Base-by-base conservation (phyloP, 495 filamentous ascomycete species). In the Aspergillus leporis region DNA sequence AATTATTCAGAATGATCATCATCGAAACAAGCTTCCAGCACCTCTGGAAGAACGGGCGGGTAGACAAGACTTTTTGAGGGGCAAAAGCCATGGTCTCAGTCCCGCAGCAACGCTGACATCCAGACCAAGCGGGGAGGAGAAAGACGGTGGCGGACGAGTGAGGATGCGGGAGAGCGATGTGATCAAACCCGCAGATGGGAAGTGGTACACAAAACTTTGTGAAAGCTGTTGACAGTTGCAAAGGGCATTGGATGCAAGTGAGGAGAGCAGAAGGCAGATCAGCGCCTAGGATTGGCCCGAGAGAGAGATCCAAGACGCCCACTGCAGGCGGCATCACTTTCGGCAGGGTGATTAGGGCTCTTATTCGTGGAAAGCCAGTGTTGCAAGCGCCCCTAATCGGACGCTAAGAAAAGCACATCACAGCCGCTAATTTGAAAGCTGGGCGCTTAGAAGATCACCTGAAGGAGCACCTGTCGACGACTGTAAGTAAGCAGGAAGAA, bases 1-100 rank as follows among this genome's bases (percentile, higher is more conserved):
- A 55, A 32, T 6, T 30, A n/a, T 30, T 34, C 40, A n/a, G 45
- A 41, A 59, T 25, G 58, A 66, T 67, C 49, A 64, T 69, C 64
- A 61, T 66, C 36, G 58, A 66, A 64, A 65, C 64, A 73, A 76
- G 66, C 71, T 64, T 62, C 61, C 50, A 43, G 30, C 52, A 55
- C 10, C 61, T 51, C 43, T 59, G 53, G 65, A 36, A 54, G 62
- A 41, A 64, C 61, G 61, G 52, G 65, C 70, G 70, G 72, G 65
- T 62, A 61, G 61, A 49, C 66, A 56, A 56, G 61, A 68, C 66
- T 69, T 73, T 77, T 74, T 76, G 70, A 77, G 71, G 74, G 66
- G 64, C 55, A 54, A 43, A 19, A 56, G 53, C 59, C 50, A 58
- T 61, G 55, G 53, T 49, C 53, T 51, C 14, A 56, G 55, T 61